These are phyloP conservation scores for Diddensiella santjacobensis DNA, from an alignment of 805 yeast genomes.

Conservation along the genomic window DNA sequence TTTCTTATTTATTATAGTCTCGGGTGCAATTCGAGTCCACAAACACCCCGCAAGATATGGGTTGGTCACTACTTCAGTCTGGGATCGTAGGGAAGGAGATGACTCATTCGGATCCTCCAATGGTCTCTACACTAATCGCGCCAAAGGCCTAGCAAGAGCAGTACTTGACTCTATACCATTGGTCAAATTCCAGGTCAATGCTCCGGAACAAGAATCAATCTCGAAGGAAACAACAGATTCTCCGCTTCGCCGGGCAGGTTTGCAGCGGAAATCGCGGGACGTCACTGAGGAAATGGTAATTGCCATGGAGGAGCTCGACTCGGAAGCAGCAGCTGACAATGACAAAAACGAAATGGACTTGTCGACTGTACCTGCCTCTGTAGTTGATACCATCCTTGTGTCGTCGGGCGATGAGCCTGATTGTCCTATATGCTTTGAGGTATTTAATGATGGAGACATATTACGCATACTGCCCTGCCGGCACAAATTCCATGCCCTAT, in stretches of 20 bases:
- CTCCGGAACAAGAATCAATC: neutral
- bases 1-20: slow-evolving; percentile 29
- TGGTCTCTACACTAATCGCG: slow-evolving; percentile 22
- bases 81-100: slow-evolving; percentile 5
- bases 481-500: slow-evolving; percentile 75
- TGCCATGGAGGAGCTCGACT: neutral
- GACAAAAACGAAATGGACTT: neutral
- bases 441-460: slow-evolving; percentile 55
- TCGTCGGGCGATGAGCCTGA: slow-evolving; percentile 22
- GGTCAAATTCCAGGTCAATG: slow-evolving; percentile 21
- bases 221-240: neutral
- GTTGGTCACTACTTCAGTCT: slow-evolving; percentile 14
- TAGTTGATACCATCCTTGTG: slow-evolving; percentile 25
- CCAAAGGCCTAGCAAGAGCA: slow-evolving; percentile 36
- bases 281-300: neutral
- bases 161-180: slow-evolving; percentile 36
- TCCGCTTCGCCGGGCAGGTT: neutral
- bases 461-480: slow-evolving; percentile 72
- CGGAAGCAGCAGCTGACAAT: neutral
- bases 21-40: slow-evolving; percentile 35
- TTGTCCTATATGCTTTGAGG: slow-evolving; percentile 80
- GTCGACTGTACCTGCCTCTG: neutral
- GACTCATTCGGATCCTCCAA: slow-evolving; percentile 17
- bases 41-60: slow-evolving; percentile 36
- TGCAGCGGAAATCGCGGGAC: neutral